Evolutionary conservation across 1,139 yeast genomes (phyloP).

Genomic region (Lodderomyces margitis): DNA sequence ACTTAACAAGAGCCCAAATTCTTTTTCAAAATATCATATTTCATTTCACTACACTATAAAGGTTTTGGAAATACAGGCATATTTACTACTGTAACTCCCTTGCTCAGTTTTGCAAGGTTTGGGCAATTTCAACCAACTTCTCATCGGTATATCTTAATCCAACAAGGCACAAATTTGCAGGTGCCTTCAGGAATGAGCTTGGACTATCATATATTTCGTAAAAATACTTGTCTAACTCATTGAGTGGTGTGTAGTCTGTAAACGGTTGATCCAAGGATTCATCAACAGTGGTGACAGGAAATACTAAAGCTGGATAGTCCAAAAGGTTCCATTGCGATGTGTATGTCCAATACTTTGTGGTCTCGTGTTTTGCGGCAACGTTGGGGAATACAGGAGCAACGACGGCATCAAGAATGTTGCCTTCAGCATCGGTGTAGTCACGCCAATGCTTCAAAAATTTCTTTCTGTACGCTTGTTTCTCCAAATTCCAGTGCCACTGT

Average conservation of each 20-base stretch:
- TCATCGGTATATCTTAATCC: conserved; percentile 22
- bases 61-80: too few relatives aligned
- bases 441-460: conserved; percentile 21
- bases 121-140: conserved; percentile 18
- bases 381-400: conserved; percentile 23
- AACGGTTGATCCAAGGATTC: conserved; percentile 15
- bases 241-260: conserved; percentile 13
- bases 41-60: too few relatives aligned
- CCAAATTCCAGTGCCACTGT: conserved; percentile 22
- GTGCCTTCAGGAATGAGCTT: conserved; percentile 18
- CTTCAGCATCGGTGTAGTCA: conserved; percentile 21
- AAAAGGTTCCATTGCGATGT: conserved; percentile 23
- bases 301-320: conserved; percentile 23
- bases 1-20: too few relatives aligned
- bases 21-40: too few relatives aligned
- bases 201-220: conserved; percentile 18
- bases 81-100: too few relatives aligned
- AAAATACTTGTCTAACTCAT: conserved; percentile 15
- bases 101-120: conserved; percentile 7
- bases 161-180: conserved; percentile 18
- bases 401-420: conserved; percentile 32
- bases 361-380: conserved; percentile 21
- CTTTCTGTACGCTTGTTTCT: conserved; percentile 21
- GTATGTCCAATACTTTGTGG: conserved; percentile 24
- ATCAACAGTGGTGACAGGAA: conserved; percentile 22